Conservation (phyloP, 306 rosid species). For the Astragalus glycyphyllos region DNA sequence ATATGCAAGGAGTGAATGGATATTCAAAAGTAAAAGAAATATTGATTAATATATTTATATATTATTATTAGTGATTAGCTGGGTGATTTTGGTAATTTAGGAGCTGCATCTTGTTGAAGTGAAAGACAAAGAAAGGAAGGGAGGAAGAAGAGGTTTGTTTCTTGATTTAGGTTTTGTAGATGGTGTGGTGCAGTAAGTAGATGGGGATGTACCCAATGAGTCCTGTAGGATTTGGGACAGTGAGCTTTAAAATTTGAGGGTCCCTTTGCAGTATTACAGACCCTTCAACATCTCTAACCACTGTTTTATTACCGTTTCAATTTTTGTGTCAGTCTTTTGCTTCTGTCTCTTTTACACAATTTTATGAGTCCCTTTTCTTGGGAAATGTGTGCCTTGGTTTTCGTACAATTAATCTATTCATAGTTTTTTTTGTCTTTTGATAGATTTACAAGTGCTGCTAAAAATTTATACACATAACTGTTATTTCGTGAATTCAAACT, state of each 20-base stretch:
- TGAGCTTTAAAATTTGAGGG: slow-evolving; percentile 44
- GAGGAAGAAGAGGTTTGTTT: slow-evolving; percentile 35
- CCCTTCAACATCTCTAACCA: slow-evolving; percentile 52
- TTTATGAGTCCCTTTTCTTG: background rate
- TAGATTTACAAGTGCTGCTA: no score
- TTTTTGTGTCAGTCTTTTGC: slow-evolving; percentile 49
- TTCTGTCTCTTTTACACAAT: slow-evolving; percentile 37
- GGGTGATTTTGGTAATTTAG: background rate
- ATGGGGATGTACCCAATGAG: slow-evolving; percentile 23
- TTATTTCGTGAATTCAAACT: no score
- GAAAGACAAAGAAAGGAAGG: slow-evolving; percentile 4
- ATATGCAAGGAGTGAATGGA: slow-evolving; percentile 37
- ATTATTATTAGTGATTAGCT: slow-evolving; percentile 4
- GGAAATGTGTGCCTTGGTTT: background rate
- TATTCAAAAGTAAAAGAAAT: slow-evolving; percentile 40
- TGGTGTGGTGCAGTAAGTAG: slow-evolving; percentile 30
- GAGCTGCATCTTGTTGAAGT: background rate
- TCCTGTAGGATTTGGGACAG: slow-evolving; percentile 46
- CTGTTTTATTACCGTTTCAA: slow-evolving; percentile 57
- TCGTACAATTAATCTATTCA: no score
- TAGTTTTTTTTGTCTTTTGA: no score
- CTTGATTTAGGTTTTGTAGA: background rate
- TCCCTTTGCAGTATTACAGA: slow-evolving; percentile 37
- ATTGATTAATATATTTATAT: slow-evolving; percentile 40
- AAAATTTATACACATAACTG: no score